phyloP scores from a whole-genome alignment of 208 protist species.

The Leishmania amazonensis region DNA sequence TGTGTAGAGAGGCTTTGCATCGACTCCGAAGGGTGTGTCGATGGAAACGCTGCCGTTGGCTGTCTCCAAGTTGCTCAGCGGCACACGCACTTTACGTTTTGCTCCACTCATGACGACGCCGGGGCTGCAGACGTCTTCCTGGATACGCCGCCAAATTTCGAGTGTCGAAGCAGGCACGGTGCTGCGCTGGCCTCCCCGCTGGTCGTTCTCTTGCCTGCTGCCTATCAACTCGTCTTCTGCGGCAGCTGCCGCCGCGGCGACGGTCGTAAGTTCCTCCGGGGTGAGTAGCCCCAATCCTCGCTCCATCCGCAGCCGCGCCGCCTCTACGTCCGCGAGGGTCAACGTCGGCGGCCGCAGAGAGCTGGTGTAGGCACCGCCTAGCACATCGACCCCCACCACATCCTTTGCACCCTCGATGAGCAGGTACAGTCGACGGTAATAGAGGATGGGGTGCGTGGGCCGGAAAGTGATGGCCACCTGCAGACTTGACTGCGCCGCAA shows the following conservation, averaged over 20 bases:
- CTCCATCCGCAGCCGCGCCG: slow-evolving; percentile 54
- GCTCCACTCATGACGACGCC: slow-evolving; percentile 20
- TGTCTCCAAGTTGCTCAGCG: slow-evolving; percentile 23
- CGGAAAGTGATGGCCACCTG: slow-evolving; percentile 72
- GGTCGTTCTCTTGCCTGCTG: not conserved
- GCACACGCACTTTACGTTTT: slow-evolving; percentile 14
- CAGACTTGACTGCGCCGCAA: slow-evolving; percentile 50
- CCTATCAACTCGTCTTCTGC: not conserved
- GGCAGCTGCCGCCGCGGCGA: slow-evolving; percentile 33
- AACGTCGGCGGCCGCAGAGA: slow-evolving; percentile 67
- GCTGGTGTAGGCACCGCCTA: slow-evolving; percentile 82
- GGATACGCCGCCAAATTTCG: slow-evolving; percentile 24
- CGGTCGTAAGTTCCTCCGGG: slow-evolving; percentile 59
- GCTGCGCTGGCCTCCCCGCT: not conserved
- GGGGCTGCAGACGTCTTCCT: slow-evolving; percentile 26
- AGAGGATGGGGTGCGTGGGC: slow-evolving; percentile 80
- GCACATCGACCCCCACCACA: slow-evolving; percentile 76
- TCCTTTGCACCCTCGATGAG: slow-evolving; percentile 54
- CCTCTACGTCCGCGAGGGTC: slow-evolving; percentile 54
- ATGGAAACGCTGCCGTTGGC: slow-evolving; percentile 16
- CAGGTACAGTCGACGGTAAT: slow-evolving; percentile 81
- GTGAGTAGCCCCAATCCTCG: slow-evolving; percentile 60
- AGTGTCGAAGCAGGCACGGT: slow-evolving; percentile 3
- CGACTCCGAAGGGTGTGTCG: slow-evolving; percentile 26
- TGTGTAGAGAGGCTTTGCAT: slow-evolving; percentile 28